phyloP scores from a whole-genome alignment of 768 basidiomycete species.

The Paxillus ammoniavirescens region DNA sequence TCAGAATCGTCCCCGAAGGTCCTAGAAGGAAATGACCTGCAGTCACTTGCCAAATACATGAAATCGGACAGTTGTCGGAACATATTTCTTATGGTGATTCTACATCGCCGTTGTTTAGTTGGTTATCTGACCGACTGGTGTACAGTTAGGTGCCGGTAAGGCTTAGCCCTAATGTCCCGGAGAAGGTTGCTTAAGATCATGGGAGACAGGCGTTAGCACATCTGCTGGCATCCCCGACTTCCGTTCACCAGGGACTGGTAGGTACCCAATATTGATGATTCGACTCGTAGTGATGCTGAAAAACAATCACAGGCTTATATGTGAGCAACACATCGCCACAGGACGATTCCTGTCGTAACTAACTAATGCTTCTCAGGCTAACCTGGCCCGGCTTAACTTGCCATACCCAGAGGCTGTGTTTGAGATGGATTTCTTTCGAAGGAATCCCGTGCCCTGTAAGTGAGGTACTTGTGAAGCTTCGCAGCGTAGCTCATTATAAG shows the following conservation, averaged over 20 bases:
- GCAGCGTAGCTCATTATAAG: not conserved
- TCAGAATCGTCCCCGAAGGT: slow-evolving; percentile 10
- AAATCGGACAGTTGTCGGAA: slow-evolving; percentile 65
- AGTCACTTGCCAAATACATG: slow-evolving; percentile 63
- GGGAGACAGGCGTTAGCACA: slow-evolving; percentile 61
- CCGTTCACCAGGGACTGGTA: slow-evolving; percentile 80
- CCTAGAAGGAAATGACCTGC: slow-evolving; percentile 39
- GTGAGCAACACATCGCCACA: slow-evolving; percentile 15
- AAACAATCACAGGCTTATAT: slow-evolving; percentile 21
- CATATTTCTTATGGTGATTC: slow-evolving; percentile 68
- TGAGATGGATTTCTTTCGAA: slow-evolving; percentile 81
- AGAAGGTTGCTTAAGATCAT: slow-evolving; percentile 1
- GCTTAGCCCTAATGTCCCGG: not conserved
- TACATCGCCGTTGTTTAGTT: not conserved
- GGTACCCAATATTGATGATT: slow-evolving; percentile 14
- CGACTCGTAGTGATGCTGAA: not conserved
- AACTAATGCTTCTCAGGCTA: slow-evolving; percentile 47
- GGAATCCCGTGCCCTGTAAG: slow-evolving; percentile 79
- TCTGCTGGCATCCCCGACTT: slow-evolving; percentile 90
- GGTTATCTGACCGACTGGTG: not conserved
- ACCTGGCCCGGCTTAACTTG: slow-evolving; percentile 70
- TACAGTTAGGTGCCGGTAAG: slow-evolving; percentile 68
- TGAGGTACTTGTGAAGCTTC: not conserved
- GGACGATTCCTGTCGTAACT: not conserved
- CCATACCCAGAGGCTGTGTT: slow-evolving; percentile 97